These are phyloP conservation scores for Cryptococcus wingfieldii DNA, from an alignment of 1,284 basidiomycete species.

Conservation along the genomic window DNA sequence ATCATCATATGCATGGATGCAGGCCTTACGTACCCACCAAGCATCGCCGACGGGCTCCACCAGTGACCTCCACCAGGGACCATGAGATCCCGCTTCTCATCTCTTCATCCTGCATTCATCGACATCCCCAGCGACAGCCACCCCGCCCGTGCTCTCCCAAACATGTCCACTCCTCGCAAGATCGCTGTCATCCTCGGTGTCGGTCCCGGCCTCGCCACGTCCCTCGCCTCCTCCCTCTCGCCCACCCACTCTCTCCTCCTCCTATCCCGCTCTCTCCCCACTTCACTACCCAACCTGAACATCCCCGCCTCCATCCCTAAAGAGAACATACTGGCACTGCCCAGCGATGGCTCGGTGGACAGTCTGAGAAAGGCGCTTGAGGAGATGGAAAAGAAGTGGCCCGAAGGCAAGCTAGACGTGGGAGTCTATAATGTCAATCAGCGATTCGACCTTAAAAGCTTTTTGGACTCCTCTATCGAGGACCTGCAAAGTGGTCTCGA, in stretches of 20 bases:
- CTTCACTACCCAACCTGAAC: conserved; percentile 25
- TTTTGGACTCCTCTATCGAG: conserved; percentile 33
- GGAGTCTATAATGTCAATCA: conserved; percentile 40
- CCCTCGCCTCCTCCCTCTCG: conserved; percentile 35
- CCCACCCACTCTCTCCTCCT: conserved; percentile 42
- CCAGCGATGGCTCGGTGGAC: conserved; percentile 25
- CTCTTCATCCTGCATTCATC: neutral
- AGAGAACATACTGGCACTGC: conserved; percentile 24
- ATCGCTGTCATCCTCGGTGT: conserved; percentile 42
- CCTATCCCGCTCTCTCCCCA: conserved; percentile 43
- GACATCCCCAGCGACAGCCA: neutral
- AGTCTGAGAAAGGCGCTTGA: conserved; percentile 31
- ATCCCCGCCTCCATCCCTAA: conserved; percentile 23
- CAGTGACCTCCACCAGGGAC: no score
- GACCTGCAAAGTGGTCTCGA: conserved; percentile 31
- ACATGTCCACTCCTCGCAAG: neutral
- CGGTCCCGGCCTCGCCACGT: conserved; percentile 37
- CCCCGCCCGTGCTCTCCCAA: neutral
- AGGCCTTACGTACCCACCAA: no score
- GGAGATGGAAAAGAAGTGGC: conserved; percentile 32
- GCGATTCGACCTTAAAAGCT: conserved; percentile 26
- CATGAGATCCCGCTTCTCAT: neutral
- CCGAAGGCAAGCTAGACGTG: conserved; percentile 33
- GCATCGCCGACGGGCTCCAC: no score
- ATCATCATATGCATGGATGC: no score